Evolutionary conservation across 805 yeast species (phyloP).

Genomic region (Huiozyma naganishii): DNA sequence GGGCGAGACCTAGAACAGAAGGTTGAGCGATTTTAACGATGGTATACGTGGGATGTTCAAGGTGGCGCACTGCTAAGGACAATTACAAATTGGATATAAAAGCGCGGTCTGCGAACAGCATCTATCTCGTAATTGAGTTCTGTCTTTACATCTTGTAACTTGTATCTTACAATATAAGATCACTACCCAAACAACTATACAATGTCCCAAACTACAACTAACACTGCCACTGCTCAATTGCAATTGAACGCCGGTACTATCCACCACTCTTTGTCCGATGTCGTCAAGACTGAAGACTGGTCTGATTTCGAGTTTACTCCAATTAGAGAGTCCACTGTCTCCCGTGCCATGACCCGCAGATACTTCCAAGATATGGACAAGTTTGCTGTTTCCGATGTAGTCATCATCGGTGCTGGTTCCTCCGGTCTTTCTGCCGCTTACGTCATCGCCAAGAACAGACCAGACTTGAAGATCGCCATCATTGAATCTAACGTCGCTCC

Average conservation of each 20-base stretch:
- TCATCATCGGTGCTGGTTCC: conserved; percentile 70
- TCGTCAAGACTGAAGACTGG: conserved; percentile 42
- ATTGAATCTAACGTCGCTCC: conserved; percentile 67
- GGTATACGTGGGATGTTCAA: too few species aligned
- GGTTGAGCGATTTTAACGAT: too few species aligned
- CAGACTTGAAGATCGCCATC: conserved; percentile 63
- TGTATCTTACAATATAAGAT: too few species aligned
- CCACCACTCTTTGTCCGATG: conserved; percentile 23
- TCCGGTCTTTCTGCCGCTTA: conserved; percentile 73
- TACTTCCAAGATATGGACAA: conserved; percentile 65
- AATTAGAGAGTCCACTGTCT: conserved; percentile 67
- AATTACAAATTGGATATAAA: too few species aligned
- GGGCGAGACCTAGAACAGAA: too few species aligned
- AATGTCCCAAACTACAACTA: conserved; percentile 7
- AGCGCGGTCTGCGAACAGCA: too few species aligned
- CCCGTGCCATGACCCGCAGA: conserved; percentile 70
- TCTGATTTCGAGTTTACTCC: conserved; percentile 57
- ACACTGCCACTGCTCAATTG: conserved; percentile 7
- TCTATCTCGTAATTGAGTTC: too few species aligned
- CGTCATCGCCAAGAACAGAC: conserved; percentile 59
- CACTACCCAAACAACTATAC: too few species aligned
- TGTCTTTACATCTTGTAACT: too few species aligned
- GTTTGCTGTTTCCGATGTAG: conserved; percentile 64
- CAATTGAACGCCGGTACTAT: conserved; percentile 6
- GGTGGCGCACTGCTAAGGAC: too few species aligned